Base-by-base conservation (phyloP, 805 yeast species). In the Ogataea nakhonphanomensis region DNA sequence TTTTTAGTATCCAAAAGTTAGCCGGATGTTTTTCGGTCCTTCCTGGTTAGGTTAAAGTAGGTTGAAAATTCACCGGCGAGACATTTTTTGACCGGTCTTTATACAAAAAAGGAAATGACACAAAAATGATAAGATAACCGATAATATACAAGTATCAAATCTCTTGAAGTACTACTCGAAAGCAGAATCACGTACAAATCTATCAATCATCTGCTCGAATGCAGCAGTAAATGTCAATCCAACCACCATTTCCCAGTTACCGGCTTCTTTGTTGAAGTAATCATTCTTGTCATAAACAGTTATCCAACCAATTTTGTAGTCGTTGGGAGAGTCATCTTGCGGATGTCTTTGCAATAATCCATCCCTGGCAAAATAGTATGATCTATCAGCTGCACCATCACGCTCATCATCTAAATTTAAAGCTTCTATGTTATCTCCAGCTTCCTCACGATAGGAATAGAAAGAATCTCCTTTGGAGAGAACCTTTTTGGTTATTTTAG, bases 291-390 rank as follows among this genome's bases (percentile, higher is more conserved):
- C 82, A 49, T 72, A 78, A 1, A 80, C 62, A 0, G 85, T 79
- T 2, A 80, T 57, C 86, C 86, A 81, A 0, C 86, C 86, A 25
- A 79, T 48, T 50, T 78, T 80, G 40, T 64, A 69, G 34, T 74
- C 78, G 54, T 74, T 76, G 0, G 85, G 84, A 4, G 73, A 65
- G 55, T 80, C 86, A 55, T 80, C 86, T 10, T 64, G 64, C 0
- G 84, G 79, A 38, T 67, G 66, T 45, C 65, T 62, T 35, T 60
- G 64, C 25, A 65, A 59, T 5, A 78, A 61, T 2, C 85, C 85
- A 58, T 79, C 85, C n/a, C 78, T 76, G 1, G 79, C 69, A 11
- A 55, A 55, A 41, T 59, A 70, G 50, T 65, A 73, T 17, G 47
- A 42, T 8, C 14, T 22, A 28, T 38, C 46, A 17, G 33, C 12